These are phyloP conservation scores for Emericellopsis atlantica DNA, from an alignment of 2,329 filamentous ascomycete genomes.

Conservation along the genomic window DNA sequence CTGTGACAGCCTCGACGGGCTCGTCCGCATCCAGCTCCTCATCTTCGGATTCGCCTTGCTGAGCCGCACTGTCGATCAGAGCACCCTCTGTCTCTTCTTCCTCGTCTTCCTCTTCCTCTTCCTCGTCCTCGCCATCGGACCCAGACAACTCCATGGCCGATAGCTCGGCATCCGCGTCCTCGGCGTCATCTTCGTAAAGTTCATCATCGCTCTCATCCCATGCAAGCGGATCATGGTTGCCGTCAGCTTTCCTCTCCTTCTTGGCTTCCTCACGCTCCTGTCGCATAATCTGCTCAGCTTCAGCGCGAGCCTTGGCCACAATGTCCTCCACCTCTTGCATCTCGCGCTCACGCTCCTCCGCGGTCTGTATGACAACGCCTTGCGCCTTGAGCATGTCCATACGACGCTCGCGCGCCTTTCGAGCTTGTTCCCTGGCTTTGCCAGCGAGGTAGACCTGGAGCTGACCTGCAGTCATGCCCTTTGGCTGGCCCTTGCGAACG, in stretches of 20 bases:
- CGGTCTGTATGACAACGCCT: slow-evolving; percentile 70
- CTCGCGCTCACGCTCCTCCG: slow-evolving; percentile 75
- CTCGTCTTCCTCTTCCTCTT: slow-evolving; percentile 17
- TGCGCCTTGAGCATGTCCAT: slow-evolving; percentile 66
- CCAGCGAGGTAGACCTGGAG: slow-evolving; percentile 56
- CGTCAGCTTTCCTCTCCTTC: slow-evolving; percentile 33
- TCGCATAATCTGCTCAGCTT: slow-evolving; percentile 62
- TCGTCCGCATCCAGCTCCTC: slow-evolving; percentile 9
- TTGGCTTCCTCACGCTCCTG: slow-evolving; percentile 65
- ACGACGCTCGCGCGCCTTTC: slow-evolving; percentile 61
- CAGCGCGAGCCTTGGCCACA: slow-evolving; percentile 68
- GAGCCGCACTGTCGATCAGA: slow-evolving; percentile 27
- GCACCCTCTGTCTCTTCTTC: slow-evolving; percentile 4
- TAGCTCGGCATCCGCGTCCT: slow-evolving; percentile 23
- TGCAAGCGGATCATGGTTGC: slow-evolving; percentile 34
- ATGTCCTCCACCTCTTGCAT: slow-evolving; percentile 79
- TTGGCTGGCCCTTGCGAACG: slow-evolving; percentile 26
- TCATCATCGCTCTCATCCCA: slow-evolving; percentile 47
- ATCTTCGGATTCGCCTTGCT: slow-evolving; percentile 22
- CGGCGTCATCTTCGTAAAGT: slow-evolving; percentile 27
- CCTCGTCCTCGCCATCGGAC: slow-evolving; percentile 26
- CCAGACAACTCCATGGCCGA: slow-evolving; percentile 29
- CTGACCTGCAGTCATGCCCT: slow-evolving; percentile 53
- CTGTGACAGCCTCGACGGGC: slow-evolving; percentile 16
- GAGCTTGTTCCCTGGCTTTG: slow-evolving; percentile 69